phyloP scores from a whole-genome alignment of 495 filamentous ascomycete genomes.

The Immersiella caudata region DNA sequence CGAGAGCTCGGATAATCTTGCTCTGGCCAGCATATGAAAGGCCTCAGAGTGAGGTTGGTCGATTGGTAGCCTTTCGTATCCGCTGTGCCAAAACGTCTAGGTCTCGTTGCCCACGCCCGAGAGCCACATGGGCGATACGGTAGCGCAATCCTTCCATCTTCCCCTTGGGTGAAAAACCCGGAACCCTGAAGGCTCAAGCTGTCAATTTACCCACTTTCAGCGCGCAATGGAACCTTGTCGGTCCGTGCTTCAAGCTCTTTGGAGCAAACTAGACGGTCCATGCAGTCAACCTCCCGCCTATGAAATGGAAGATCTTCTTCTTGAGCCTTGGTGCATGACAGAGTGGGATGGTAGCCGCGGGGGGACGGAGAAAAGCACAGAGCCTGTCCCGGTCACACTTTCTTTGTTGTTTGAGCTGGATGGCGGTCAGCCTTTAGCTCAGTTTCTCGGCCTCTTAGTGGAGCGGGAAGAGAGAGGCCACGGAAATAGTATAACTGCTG shows the following conservation, averaged over 20 bases:
- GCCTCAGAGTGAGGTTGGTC: neutral
- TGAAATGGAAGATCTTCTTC: no score
- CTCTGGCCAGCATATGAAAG: no score
- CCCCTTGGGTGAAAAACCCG: neutral
- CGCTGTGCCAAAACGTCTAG: neutral
- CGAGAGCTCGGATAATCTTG: no score
- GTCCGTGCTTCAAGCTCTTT: neutral
- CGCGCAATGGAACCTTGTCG: neutral
- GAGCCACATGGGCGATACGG: neutral
- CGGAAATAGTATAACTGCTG: neutral
- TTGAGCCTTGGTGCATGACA: no score
- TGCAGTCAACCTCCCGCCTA: no score
- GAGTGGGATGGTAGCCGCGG: no score
- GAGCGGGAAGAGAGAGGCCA: neutral
- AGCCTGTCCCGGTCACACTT: no score
- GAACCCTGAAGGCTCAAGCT: neutral
- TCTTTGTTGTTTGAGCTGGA: neutral
- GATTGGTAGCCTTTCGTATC: neutral
- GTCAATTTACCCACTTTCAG: neutral
- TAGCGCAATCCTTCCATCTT: neutral
- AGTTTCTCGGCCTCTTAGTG: neutral
- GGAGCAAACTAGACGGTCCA: no score
- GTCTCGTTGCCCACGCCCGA: neutral
- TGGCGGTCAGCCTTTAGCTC: neutral
- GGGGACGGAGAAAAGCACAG: neutral